Evolutionary conservation across 2,329 filamentous ascomycete genomes (phyloP), one percentile per base, ranked within the genome.

Genomic region (Neofusicoccum kwambonambiense): DNA sequence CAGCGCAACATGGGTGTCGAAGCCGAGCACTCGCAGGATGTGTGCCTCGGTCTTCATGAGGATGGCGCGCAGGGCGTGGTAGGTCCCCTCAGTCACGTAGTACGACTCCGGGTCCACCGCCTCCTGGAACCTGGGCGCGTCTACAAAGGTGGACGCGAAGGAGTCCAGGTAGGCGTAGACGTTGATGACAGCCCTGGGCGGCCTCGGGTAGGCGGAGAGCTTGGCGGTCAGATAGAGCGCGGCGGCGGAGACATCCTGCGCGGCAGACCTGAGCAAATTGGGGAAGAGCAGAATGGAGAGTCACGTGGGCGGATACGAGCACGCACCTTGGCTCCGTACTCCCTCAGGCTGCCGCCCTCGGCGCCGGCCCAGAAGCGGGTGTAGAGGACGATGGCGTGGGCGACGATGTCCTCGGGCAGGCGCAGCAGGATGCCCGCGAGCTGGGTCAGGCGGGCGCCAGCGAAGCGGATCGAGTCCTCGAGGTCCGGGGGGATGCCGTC

Each of bases 141-240:
- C 79, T 76, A 82, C 84, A 74, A 86, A 83, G 0, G 84, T 80
- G 0, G 88, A 89, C 27, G 81, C 79, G 1, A 85, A 76, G 0
- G 90, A 91, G 44, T 88, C 79, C 4, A 98, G 87, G 76, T 94
- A 96, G 44, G 87, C 85, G 78, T 96, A 97, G 66, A 94, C 89
- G 74, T 93, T 95, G 66, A 93, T 84, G 44, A 97, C 81, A 69
- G 93, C 93, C 69, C 93, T 88, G 0, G 92, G 87, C 12, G 90
- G 90, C 65, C 90, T 87, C 1, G 93, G 90, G 57, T 87, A 83
- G 3, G 91, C 86, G 27, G 93, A 92, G 65, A 95, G 84, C 79
- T 98, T 98, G 35, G 92, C 87, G 27, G 88, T 86, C 60, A 97
- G 83, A 80, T 92, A 98, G 60, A 98, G 78, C 0, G 87, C 84